Evolutionary conservation across 768 basidiomycete genomes (phyloP).

Genomic region (Russula olivacea): DNA sequence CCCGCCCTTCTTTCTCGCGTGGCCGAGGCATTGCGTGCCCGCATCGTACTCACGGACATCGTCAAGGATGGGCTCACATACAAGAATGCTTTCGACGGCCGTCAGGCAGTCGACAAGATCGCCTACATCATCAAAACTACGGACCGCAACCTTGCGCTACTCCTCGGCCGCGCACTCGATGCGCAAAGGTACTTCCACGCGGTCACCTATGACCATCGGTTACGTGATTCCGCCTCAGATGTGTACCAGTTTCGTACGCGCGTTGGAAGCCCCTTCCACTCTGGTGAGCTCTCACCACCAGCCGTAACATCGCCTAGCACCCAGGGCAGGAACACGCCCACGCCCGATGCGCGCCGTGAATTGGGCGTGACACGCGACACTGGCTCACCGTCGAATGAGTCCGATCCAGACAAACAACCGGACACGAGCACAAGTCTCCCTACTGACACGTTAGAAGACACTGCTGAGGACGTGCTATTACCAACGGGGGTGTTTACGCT

Average conservation of each 20-base stretch:
- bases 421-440: constrained; percentile 27
- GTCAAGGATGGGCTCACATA: constrained; percentile 95
- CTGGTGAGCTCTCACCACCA: constrained; percentile 50
- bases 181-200: constrained; percentile 99
- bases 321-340: neutral
- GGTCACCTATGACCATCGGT: constrained; percentile 95
- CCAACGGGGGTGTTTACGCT: constrained; percentile 95
- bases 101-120: constrained; percentile 95
- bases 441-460: constrained; percentile 17
- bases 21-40: constrained; percentile 85
- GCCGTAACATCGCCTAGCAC: constrained; percentile 33
- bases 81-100: constrained; percentile 93
- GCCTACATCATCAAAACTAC: constrained; percentile 98
- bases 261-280: constrained; percentile 78
- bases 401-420: constrained; percentile 27
- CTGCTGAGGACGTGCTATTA: constrained; percentile 56
- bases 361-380: constrained; percentile 27
- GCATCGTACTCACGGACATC: constrained; percentile 69
- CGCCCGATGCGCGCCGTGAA: constrained; percentile 27
- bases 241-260: constrained; percentile 90
- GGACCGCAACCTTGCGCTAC: constrained; percentile 89
- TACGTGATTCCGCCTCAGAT: constrained; percentile 83
- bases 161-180: constrained; percentile 93
- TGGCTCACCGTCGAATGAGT: constrained; percentile 29
- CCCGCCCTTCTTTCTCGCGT: constrained; percentile 95